Percentiles rank a stretch among this genome's conserved stretches.
These are phyloP conservation scores for Torulaspora globosa DNA, from an alignment of 1,139 yeast genomes.

Conservation along the genomic window DNA sequence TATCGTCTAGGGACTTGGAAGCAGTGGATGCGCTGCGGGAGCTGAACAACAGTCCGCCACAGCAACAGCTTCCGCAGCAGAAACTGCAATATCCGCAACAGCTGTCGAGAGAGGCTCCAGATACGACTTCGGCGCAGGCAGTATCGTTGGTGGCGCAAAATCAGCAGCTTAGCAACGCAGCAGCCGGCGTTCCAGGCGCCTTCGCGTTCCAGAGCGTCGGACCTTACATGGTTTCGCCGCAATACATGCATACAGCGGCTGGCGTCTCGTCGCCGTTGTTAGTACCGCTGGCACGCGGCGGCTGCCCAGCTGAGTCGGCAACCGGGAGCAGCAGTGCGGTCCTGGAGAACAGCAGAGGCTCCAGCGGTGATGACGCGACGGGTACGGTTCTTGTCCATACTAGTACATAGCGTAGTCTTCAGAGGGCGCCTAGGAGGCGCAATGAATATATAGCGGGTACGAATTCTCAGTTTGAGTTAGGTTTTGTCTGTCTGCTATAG, in stretches of 20 bases:
- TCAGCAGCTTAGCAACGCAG: not conserved
- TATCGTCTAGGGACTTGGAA: slow-evolving; percentile 16
- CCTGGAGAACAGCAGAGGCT: not conserved
- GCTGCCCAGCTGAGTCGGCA: slow-evolving; percentile 1
- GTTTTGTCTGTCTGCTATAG: not conserved
- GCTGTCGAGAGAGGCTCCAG: not conserved
- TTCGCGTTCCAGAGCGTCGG: slow-evolving; percentile 4
- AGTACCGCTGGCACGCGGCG: not conserved
- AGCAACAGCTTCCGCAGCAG: slow-evolving; percentile 11
- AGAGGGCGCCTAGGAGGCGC: not conserved
- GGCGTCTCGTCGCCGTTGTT: slow-evolving; percentile 2
- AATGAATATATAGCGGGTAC: not conserved
- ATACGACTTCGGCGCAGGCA: not conserved
- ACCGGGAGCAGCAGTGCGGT: not conserved
- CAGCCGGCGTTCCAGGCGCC: not conserved
- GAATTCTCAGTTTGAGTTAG: not conserved
- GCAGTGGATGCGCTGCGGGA: slow-evolving; percentile 19
- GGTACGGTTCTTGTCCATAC: slow-evolving; percentile 6
- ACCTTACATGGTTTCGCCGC: slow-evolving; percentile 7
- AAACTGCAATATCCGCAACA: slow-evolving; percentile 5
- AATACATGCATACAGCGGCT: slow-evolving; percentile 5
- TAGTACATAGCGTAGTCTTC: slow-evolving; percentile 1
- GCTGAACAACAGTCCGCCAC: slow-evolving; percentile 18
- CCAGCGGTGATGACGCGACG: slow-evolving; percentile 4
- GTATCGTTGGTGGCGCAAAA: not conserved